Conservation (phyloP, 2,329 filamentous ascomycete genomes). For the Colletotrichum sp. region DNA sequence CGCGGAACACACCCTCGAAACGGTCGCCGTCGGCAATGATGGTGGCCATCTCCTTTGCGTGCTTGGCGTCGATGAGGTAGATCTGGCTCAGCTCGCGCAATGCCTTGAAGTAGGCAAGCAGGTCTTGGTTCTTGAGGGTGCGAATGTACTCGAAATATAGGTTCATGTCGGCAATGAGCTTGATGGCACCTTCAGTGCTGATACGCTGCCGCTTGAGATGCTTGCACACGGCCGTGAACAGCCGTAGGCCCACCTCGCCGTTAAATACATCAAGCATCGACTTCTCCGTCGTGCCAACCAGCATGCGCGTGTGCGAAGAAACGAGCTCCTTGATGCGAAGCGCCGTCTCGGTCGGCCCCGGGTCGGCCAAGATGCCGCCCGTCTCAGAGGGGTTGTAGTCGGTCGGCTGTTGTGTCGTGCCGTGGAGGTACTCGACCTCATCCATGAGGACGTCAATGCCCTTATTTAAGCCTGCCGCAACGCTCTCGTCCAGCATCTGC, state of each 20-base stretch:
- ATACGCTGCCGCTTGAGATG: constrained; percentile 96
- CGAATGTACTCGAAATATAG: constrained; percentile 87
- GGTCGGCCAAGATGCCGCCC: constrained; percentile 49
- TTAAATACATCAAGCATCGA: constrained; percentile 99
- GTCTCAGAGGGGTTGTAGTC: constrained; percentile 81
- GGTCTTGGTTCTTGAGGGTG: constrained; percentile 80
- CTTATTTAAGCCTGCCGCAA: constrained; percentile 94
- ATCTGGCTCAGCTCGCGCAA: constrained; percentile 93
- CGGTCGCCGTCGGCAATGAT: constrained; percentile 92
- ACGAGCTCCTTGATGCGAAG: constrained; percentile 84
- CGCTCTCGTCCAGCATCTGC: constrained; percentile 96
- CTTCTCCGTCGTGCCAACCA: constrained; percentile 95
- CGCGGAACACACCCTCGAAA: constrained; percentile 90
- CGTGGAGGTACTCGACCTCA: constrained; percentile 94
- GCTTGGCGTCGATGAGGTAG: constrained; percentile 84
- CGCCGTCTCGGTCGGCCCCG: constrained; percentile 81
- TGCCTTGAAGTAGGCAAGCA: constrained; percentile 90
- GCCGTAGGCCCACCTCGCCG: constrained; percentile 90
- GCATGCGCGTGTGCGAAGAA: constrained; percentile 87
- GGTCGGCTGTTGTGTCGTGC: constrained; percentile 82
- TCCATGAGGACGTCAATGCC: constrained; percentile 98
- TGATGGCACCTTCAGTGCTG: constrained; percentile 86
- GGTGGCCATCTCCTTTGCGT: constrained; percentile 93
- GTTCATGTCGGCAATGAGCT: constrained; percentile 95
- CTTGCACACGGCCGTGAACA: constrained; percentile 94